Conservation (phyloP, 176 grass and related monocot genomes). For the Phoenix roebelenii region DNA sequence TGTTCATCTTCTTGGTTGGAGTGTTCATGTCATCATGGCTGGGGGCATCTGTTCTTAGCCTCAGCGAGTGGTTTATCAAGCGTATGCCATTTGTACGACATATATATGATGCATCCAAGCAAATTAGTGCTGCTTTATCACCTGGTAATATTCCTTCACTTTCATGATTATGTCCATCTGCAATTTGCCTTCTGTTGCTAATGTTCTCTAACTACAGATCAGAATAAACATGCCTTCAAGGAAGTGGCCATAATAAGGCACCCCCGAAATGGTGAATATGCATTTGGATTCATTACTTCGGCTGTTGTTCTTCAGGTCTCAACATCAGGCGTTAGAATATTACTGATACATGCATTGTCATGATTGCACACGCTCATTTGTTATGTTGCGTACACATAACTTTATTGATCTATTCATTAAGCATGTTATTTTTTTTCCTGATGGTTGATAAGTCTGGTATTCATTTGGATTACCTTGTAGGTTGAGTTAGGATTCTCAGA, state of each 20-base stretch:
- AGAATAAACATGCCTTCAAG: constrained; percentile 22
- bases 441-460: too few relatives aligned
- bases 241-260: constrained; percentile 23
- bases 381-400: too few relatives aligned
- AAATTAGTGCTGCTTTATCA: constrained; percentile 24
- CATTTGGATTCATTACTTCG: constrained; percentile 26
- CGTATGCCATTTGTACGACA: constrained; percentile 22
- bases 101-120: constrained; percentile 26
- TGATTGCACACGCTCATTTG: too few relatives aligned
- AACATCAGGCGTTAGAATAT: too few relatives aligned
- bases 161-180: not conserved
- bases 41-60: constrained; percentile 10
- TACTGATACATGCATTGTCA: too few relatives aligned
- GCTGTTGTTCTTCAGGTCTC: constrained; percentile 15
- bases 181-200: not conserved
- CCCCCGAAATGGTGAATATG: constrained; percentile 21
- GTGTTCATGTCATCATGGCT: constrained; percentile 23
- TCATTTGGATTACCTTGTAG: too few relatives aligned
- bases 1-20: constrained; percentile 20
- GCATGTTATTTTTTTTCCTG: too few relatives aligned
- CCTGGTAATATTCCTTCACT: constrained; percentile 10
- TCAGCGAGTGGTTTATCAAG: constrained; percentile 22
- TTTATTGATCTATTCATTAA: too few relatives aligned
- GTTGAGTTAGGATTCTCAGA: too few relatives aligned
- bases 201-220: constrained; percentile 10